phyloP scores from a whole-genome alignment of 768 basidiomycete species.

The Amanita thiersii region DNA sequence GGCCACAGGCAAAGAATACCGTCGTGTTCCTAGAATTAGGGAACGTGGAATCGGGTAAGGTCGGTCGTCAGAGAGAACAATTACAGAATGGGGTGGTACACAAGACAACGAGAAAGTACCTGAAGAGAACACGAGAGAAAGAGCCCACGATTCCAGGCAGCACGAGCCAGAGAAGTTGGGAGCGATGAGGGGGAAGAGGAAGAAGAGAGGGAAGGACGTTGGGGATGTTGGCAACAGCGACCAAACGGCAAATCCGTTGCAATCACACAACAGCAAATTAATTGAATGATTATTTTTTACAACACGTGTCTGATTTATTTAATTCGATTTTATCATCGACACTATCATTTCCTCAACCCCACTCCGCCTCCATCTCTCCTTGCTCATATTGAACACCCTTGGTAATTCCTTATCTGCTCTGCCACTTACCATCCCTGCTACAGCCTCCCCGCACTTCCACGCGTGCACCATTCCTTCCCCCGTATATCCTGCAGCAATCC shows the following conservation, averaged over 20 bases:
- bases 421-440: slow-evolving; percentile 52
- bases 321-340: neutral
- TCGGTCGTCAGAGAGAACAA: neutral
- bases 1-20: slow-evolving; percentile 8
- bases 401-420: slow-evolving; percentile 36
- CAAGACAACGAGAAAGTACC: slow-evolving; percentile 2
- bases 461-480: slow-evolving; percentile 74
- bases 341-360: slow-evolving; percentile 28
- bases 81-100: slow-evolving; percentile 7
- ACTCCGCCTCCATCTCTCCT: slow-evolving; percentile 39
- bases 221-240: slow-evolving; percentile 24
- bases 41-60: slow-evolving; percentile 1
- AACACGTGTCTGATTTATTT: slow-evolving; percentile 2
- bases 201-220: slow-evolving; percentile 7
- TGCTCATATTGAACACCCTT: slow-evolving; percentile 34
- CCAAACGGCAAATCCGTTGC: slow-evolving; percentile 26
- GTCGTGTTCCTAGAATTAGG: neutral
- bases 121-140: neutral
- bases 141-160: neutral
- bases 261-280: slow-evolving; percentile 28
- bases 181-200: slow-evolving; percentile 8
- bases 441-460: slow-evolving; percentile 52
- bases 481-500: slow-evolving; percentile 63
- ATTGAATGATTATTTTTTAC: slow-evolving; percentile 16
- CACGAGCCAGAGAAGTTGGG: neutral